Evolutionary conservation across 257 asterid genomes (phyloP), one percentile per base, ranked within the genome.

Genomic region (Solanum paucissectum): DNA sequence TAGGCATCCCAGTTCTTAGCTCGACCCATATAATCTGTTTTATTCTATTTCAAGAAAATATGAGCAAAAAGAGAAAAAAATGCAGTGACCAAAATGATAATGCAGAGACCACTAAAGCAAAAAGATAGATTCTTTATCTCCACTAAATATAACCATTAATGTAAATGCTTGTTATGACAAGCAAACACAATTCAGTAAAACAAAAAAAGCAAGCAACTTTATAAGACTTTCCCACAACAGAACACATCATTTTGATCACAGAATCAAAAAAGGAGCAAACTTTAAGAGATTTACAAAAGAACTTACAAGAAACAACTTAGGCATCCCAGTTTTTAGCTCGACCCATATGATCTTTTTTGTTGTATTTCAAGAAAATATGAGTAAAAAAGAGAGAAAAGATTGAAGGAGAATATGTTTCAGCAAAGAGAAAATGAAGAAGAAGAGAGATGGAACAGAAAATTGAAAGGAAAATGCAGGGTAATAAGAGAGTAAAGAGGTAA

Each of bases 221-320:
- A 62, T 23, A 10, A n/a, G 71, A n/a, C 27, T n/a, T 23, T 4
- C 36, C 74, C 20, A 36, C 12, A 36, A 36, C 16, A 76, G 12
- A 40, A 76, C n/a, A 75, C 32, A 6, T 40, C 83, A 76, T 46
- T 76, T n/a, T 44, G 84, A 42, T 64, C 33, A 64, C 34, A 64
- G 73, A 64, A 64, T 29, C 73, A 64, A 33, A 71, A 71, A 32
- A 71, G 42, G 25, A 18, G 25, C 21, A 37, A 33, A 36, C 73
- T 64, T n/a, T 21, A 7, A 20, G 13, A 74, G 33, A 11, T n/a
- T 64, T 25, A 64, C 73, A 12, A 64, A 64, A 25, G 18, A 44
- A 11, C 88, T 87, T 60, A 88, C 88, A 69, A 25, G 20, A 44
- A 52, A 55, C 85, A 49, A 38, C 52, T 88, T 89, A 87, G 37